phyloP scores from a whole-genome alignment of 352 stramenopile species.

The Phytophthora citrophthora region DNA sequence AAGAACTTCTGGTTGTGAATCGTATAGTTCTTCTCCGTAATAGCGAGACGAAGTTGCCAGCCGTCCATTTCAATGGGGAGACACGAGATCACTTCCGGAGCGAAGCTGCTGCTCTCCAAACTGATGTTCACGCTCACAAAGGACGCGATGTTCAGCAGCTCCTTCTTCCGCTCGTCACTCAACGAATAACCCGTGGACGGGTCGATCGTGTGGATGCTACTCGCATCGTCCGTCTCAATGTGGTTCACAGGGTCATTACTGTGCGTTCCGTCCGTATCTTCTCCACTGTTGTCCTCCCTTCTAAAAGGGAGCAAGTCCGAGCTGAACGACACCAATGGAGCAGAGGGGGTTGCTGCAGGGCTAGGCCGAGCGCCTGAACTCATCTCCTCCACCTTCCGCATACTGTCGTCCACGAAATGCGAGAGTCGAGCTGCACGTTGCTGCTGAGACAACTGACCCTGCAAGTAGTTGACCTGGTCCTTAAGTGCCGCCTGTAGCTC shows the following conservation, averaged over 20 bases:
- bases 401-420: slow-evolving; percentile 72
- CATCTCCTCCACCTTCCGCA: slow-evolving; percentile 82
- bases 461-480: slow-evolving; percentile 67
- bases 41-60: slow-evolving; percentile 83
- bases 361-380: slow-evolving; percentile 57
- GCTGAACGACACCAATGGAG: slow-evolving; percentile 33
- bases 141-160: slow-evolving; percentile 74
- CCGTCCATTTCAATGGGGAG: slow-evolving; percentile 89
- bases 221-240: slow-evolving; percentile 66
- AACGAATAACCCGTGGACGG: slow-evolving; percentile 67
- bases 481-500: slow-evolving; percentile 76
- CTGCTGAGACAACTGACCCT: slow-evolving; percentile 45
- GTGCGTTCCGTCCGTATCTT: slow-evolving; percentile 51
- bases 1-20: slow-evolving; percentile 92
- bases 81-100: slow-evolving; percentile 85
- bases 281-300: slow-evolving; percentile 47
- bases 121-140: slow-evolving; percentile 86
- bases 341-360: slow-evolving; percentile 28
- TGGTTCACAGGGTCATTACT: slow-evolving; percentile 52
- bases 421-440: slow-evolving; percentile 52
- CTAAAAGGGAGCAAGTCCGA: slow-evolving; percentile 40
- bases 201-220: slow-evolving; percentile 53
- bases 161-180: slow-evolving; percentile 65
- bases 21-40: slow-evolving; percentile 90
- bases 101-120: slow-evolving; percentile 84